Evolutionary conservation across 2,329 filamentous ascomycete species (phyloP).

Genomic region (Leptographium lundbergii): DNA sequence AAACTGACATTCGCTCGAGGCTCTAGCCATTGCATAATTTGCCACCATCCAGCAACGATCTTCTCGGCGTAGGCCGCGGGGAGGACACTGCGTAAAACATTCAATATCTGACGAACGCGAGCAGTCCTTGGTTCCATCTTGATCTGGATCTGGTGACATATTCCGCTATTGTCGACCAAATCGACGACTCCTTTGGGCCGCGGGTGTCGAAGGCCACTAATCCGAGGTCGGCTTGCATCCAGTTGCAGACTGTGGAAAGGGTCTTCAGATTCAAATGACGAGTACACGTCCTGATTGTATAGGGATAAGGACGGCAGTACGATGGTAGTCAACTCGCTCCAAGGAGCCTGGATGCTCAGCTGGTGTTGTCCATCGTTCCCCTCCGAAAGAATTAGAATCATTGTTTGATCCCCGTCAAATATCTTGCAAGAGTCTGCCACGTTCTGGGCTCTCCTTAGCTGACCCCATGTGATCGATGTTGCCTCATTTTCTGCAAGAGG

Average conservation of each 20-base stretch:
- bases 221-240: conserved; percentile 16
- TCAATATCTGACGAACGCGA: conserved; percentile 48
- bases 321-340: conserved; percentile 59
- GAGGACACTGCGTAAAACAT: conserved; percentile 51
- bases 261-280: neutral
- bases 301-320: conserved; percentile 45
- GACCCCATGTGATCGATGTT: conserved; percentile 28
- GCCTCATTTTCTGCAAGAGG: conserved; percentile 17
- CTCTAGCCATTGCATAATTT: conserved; percentile 56
- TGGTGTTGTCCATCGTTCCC: conserved; percentile 50
- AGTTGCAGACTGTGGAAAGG: conserved; percentile 4
- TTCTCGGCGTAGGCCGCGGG: conserved; percentile 45
- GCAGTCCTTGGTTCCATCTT: conserved; percentile 51
- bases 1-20: conserved; percentile 20
- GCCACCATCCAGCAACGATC: conserved; percentile 60
- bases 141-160: conserved; percentile 54
- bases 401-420: conserved; percentile 51
- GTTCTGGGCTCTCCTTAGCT: conserved; percentile 47
- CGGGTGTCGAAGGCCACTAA: conserved; percentile 43
- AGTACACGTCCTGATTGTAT: conserved; percentile 19
- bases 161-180: conserved; percentile 48
- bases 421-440: conserved; percentile 64
- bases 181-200: conserved; percentile 50
- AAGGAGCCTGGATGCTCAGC: conserved; percentile 62
- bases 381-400: conserved; percentile 58